phyloP scores from a whole-genome alignment of 1,284 basidiomycete species.

The Gymnopus androsaceus region DNA sequence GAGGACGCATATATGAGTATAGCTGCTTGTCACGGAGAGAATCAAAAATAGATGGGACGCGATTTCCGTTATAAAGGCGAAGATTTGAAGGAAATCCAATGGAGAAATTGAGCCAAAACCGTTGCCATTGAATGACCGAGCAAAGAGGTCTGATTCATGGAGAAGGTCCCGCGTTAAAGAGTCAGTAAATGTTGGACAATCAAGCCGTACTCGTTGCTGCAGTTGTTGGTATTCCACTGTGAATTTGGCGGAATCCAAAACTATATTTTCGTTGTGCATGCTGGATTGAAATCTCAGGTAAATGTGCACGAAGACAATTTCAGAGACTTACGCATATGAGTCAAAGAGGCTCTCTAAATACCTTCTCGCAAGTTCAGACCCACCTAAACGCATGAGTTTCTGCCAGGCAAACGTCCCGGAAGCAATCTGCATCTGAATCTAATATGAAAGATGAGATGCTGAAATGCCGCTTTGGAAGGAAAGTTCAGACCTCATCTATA shows the following conservation, averaged over 20 bases:
- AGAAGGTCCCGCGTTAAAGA: constrained; percentile 71
- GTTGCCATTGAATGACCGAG: constrained; percentile 70
- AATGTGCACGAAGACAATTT: constrained; percentile 16
- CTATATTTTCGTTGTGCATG: constrained; percentile 65
- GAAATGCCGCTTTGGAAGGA: not conserved
- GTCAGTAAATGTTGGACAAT: constrained; percentile 75
- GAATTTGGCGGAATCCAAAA: constrained; percentile 70
- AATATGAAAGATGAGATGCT: constrained; percentile 7
- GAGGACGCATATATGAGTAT: constrained; percentile 56
- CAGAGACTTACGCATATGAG: constrained; percentile 62
- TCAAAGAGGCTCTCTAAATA: constrained; percentile 68
- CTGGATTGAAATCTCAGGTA: constrained; percentile 37
- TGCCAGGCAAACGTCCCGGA: constrained; percentile 68
- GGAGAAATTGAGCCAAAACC: constrained; percentile 74
- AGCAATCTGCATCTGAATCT: constrained; percentile 68
- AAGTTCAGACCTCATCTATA: constrained; percentile 68
- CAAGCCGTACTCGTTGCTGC: constrained; percentile 72
- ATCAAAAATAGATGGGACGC: constrained; percentile 69
- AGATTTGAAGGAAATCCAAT: constrained; percentile 72
- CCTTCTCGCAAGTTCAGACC: constrained; percentile 64
- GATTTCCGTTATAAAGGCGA: constrained; percentile 70
- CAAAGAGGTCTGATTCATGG: constrained; percentile 81
- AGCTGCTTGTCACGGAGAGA: constrained; percentile 62
- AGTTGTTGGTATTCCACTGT: constrained; percentile 76
- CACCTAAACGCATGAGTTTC: constrained; percentile 54